These are phyloP conservation scores for Prunus salicina DNA, from an alignment of 306 rosid genomes.

Conservation along the genomic window DNA sequence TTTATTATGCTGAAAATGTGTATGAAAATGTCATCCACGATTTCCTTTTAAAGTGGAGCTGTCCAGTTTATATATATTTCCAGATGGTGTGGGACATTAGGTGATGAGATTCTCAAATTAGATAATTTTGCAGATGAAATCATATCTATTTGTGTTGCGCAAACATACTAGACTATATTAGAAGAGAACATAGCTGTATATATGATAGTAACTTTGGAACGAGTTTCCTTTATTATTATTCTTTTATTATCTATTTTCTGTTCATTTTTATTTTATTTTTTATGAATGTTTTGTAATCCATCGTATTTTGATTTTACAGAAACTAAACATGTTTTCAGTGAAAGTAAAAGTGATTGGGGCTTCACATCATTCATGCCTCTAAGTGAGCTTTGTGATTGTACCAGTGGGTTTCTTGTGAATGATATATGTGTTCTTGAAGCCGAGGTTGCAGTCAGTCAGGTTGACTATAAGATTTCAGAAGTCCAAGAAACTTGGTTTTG, in stretches of 20 bases:
- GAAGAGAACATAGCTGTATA: background rate
- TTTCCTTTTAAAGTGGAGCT: no score
- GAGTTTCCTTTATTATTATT: background rate
- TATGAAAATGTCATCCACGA: no score
- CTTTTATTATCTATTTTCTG: background rate
- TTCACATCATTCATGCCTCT: conserved; percentile 27
- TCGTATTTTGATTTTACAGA: conserved; percentile 5
- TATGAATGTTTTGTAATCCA: background rate
- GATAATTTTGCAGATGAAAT: background rate
- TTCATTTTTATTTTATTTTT: background rate
- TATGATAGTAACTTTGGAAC: background rate
- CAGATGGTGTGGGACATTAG: no score
- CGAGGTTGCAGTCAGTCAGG: conserved; percentile 22
- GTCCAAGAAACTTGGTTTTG: background rate
- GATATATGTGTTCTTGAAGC: conserved; percentile 17
- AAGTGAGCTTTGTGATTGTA: background rate
- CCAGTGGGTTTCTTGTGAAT: conserved; percentile 6
- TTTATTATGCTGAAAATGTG: no score
- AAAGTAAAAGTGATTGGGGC: conserved; percentile 14
- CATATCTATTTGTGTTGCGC: background rate
- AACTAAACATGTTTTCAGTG: conserved; percentile 8
- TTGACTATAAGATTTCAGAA: background rate
- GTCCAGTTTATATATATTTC: no score
- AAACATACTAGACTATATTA: background rate
- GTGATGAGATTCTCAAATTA: no score